Conservation (phyloP, 768 basidiomycete genomes). For the Mycena indigotica region DNA sequence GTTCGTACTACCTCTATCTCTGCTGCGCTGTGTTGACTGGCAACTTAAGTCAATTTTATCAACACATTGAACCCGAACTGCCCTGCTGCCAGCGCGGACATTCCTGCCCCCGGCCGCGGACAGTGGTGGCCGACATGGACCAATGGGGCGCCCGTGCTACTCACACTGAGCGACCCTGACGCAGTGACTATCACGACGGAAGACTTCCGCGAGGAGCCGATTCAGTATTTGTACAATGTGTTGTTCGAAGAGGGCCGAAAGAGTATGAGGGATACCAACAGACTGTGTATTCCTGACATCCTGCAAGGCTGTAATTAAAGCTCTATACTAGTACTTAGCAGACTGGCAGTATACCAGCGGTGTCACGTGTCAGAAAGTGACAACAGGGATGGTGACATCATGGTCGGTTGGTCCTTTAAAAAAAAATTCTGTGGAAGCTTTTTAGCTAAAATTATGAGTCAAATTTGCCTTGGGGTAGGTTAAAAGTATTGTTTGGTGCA, state of each 20-base stretch:
- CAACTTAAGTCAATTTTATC: constrained; percentile 14
- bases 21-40: background rate
- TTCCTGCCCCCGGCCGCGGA: background rate
- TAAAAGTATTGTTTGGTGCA: too few species aligned
- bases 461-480: too few species aligned
- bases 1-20: background rate
- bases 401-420: too few species aligned
- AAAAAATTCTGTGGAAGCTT: too few species aligned
- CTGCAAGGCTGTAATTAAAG: too few species aligned
- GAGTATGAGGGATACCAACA: too few species aligned
- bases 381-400: too few species aligned
- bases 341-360: too few species aligned
- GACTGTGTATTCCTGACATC: too few species aligned
- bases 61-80: constrained; percentile 15
- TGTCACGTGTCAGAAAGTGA: too few species aligned
- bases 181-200: constrained; percentile 3
- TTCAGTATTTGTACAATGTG: constrained; percentile 4
- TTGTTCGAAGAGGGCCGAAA: background rate
- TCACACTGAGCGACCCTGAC: constrained; percentile 12
- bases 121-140: constrained; percentile 16
- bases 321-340: too few species aligned
- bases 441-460: too few species aligned
- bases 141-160: background rate
- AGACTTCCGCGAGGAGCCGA: constrained; percentile 13
- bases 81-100: background rate